phyloP scores from a whole-genome alignment of 805 yeast genomes.

The Candida ulmi region DNA sequence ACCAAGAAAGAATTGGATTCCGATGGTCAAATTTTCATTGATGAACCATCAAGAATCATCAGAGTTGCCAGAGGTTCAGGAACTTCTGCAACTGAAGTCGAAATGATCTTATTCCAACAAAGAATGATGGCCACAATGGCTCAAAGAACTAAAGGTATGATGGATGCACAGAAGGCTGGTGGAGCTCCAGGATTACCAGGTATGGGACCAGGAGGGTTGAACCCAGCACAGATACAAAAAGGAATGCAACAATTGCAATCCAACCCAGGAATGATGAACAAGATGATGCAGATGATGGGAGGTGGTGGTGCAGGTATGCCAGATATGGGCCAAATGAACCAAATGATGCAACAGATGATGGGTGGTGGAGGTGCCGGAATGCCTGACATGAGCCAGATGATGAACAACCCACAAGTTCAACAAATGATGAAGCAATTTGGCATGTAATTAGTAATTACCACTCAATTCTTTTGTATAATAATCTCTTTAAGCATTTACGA shows the following conservation, averaged over 20 bases:
- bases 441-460: slow-evolving; percentile 5
- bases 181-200: slow-evolving; percentile 28
- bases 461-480: no score
- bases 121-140: slow-evolving; percentile 95
- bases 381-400: slow-evolving; percentile 31
- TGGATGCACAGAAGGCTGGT: slow-evolving; percentile 34
- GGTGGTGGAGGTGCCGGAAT: slow-evolving; percentile 32
- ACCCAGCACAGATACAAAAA: slow-evolving; percentile 34
- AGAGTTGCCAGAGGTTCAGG: slow-evolving; percentile 95
- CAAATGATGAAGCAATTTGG: slow-evolving; percentile 48
- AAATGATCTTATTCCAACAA: slow-evolving; percentile 85
- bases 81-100: slow-evolving; percentile 86
- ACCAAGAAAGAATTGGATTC: slow-evolving; percentile 84
- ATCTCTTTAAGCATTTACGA: no score
- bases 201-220: slow-evolving; percentile 42
- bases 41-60: slow-evolving; percentile 79
- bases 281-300: slow-evolving; percentile 55
- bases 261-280: slow-evolving; percentile 72
- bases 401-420: slow-evolving; percentile 41
- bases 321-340: slow-evolving; percentile 55
- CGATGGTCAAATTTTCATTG: slow-evolving; percentile 76
- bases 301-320: slow-evolving; percentile 56
- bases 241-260: slow-evolving; percentile 61
- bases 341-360: slow-evolving; percentile 59
- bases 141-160: slow-evolving; percentile 51